Percentiles rank a stretch among this genome's conserved stretches.
These are phyloP conservation scores for Acanthamoeba sp. DNA, from an alignment of 208 protist species.

Conservation along the genomic window DNA sequence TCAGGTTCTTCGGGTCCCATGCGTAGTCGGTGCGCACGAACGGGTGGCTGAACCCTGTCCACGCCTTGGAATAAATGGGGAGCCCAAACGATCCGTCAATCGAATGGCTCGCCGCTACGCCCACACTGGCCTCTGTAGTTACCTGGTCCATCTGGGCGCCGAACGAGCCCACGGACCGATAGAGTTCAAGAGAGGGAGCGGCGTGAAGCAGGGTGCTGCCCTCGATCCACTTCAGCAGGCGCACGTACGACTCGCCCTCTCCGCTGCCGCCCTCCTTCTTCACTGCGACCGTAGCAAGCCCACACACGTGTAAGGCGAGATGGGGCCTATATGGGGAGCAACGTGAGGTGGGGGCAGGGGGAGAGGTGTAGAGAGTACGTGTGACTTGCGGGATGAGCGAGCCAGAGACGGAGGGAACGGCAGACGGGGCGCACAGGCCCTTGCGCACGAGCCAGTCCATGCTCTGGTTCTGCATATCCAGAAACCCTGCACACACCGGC, in stretches of 20 bases:
- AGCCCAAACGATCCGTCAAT: background rate
- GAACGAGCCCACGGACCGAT: background rate
- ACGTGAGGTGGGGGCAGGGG: too few species aligned
- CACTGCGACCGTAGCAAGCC: background rate
- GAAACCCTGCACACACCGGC: background rate
- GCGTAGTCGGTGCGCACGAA: slow-evolving; percentile 42
- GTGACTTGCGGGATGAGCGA: slow-evolving; percentile 43
- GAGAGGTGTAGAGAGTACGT: background rate
- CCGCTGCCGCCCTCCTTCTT: background rate
- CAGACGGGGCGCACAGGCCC: slow-evolving; percentile 4
- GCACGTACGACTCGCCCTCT: background rate
- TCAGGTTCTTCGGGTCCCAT: slow-evolving; percentile 40
- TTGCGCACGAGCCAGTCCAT: slow-evolving; percentile 34
- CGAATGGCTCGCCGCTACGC: too few species aligned
- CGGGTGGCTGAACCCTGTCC: background rate
- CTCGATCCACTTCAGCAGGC: slow-evolving; percentile 16
- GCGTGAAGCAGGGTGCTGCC: background rate
- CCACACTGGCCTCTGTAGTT: too few species aligned
- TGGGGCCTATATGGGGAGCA: too few species aligned
- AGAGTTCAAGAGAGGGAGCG: background rate
- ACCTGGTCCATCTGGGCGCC: background rate
- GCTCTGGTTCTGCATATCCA: slow-evolving; percentile 38
- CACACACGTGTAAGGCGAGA: background rate
- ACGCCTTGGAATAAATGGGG: background rate
- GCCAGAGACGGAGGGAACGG: background rate